Evolutionary conservation across 2,329 filamentous ascomycete genomes (phyloP).

Genomic region (Fusarium fracticaudum): DNA sequence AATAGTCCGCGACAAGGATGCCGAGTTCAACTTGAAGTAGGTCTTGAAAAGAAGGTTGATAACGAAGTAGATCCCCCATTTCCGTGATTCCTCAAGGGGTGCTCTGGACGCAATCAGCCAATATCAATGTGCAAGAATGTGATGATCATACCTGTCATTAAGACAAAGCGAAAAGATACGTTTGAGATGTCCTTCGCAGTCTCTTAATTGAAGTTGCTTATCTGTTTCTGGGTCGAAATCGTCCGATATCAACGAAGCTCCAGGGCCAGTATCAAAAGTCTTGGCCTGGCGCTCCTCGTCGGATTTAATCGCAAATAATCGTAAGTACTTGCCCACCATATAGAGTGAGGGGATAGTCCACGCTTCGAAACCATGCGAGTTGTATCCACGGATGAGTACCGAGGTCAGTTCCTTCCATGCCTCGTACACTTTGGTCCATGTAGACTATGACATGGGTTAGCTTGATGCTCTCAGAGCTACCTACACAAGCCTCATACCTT

Average conservation of each 20-base stretch:
- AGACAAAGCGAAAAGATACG: slow-evolving; percentile 91
- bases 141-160: slow-evolving; percentile 76
- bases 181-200: slow-evolving; percentile 90
- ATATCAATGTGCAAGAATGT: neutral
- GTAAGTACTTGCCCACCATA: slow-evolving; percentile 83
- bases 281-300: slow-evolving; percentile 71
- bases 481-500: slow-evolving; percentile 44
- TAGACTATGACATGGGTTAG: slow-evolving; percentile 53
- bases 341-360: slow-evolving; percentile 97
- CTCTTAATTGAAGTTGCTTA: slow-evolving; percentile 86
- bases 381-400: slow-evolving; percentile 82
- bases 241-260: slow-evolving; percentile 71
- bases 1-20: slow-evolving; percentile 89
- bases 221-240: slow-evolving; percentile 81
- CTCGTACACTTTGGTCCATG: slow-evolving; percentile 86
- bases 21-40: slow-evolving; percentile 94
- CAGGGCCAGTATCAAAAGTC: slow-evolving; percentile 50
- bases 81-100: slow-evolving; percentile 86
- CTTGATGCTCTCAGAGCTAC: neutral
- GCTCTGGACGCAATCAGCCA: slow-evolving; percentile 57
- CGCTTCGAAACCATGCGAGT: slow-evolving; percentile 77
- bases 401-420: slow-evolving; percentile 88
- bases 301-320: slow-evolving; percentile 89
- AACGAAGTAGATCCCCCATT: slow-evolving; percentile 97
- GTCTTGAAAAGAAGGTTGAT: slow-evolving; percentile 98